Base-by-base conservation (phyloP, 1,284 basidiomycete species). In the Apiotrichum mycotoxinovorans region DNA sequence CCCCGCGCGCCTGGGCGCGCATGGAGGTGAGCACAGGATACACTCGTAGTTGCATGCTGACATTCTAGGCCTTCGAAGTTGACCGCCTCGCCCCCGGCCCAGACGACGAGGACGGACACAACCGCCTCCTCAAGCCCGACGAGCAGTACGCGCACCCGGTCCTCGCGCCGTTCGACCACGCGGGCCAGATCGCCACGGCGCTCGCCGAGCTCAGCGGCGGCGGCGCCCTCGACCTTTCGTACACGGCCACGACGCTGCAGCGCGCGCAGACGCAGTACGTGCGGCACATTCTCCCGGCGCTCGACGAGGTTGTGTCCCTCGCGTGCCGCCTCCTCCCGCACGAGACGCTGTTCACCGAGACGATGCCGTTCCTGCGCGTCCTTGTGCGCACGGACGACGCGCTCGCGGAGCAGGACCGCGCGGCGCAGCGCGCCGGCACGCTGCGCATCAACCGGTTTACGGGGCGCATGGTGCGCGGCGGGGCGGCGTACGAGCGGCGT, bases 331-430 rank as follows among this genome's bases (percentile, higher is more conserved):
- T 80, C 57, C 70, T 82, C 54, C 79, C 80, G 42, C 76, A 79
- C 37, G 68, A 72, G 26, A 77, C 79, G 60, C 74, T 85, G 49
- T 79, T 83, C 65, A 72, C 86, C 66, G 88, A 94, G 50, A 88
- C 89, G 70, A 78, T 84, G 60, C 87, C 91, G 26, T 83, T 82
- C 73, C 77, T 92, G 42, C 80, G 85, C 55, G 66, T 78, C 54
- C 88, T 95, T 73, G 84, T 87, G n/a, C 69, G 60, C 17, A 78
- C 79, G 25, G 91, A 95, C 65, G 89, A 91, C 63, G 70, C 59
- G 1, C 58, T 76, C 20, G 64, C 74, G 49, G 57, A 52, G 10
- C 71, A 63, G 14, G 72, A 75, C 51, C 57, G 65, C n/a, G 63
- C 61, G 4, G 67, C 68, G 12, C 48, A 65, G 2, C 62, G 58